Conservation (phyloP, 768 basidiomycete species). For the Mycena rebaudengoi region DNA sequence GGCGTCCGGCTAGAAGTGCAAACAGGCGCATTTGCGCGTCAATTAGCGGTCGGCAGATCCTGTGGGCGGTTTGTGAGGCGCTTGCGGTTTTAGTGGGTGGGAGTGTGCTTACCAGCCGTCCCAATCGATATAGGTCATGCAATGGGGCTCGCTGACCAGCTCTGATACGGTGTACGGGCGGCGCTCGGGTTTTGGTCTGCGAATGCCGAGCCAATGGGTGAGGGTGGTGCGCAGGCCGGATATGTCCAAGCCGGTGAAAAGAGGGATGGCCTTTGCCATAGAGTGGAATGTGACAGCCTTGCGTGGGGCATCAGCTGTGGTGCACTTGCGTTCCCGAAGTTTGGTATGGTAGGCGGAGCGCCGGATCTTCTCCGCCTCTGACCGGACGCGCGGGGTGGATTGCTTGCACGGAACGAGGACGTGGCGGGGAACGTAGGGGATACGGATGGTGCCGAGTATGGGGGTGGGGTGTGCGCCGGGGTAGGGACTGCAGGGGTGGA, state of each 20-base stretch:
- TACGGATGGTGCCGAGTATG: too few species aligned
- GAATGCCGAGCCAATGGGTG: background rate
- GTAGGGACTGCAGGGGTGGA: too few species aligned
- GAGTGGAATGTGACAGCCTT: background rate
- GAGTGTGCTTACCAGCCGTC: background rate
- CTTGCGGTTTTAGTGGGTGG: background rate
- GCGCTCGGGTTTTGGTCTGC: background rate
- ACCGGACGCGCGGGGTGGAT: slow-evolving; percentile 14
- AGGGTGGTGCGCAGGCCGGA: slow-evolving; percentile 57
- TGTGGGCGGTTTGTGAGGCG: background rate
- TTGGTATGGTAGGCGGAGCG: background rate
- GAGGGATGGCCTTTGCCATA: slow-evolving; percentile 15
- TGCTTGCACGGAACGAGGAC: too few species aligned
- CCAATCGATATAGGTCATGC: background rate
- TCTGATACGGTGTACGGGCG: background rate
- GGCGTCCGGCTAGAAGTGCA: background rate
- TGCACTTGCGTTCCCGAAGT: too few species aligned
- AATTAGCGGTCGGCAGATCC: background rate
- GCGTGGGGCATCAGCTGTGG: slow-evolving; percentile 43
- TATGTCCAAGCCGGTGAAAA: slow-evolving; percentile 30
- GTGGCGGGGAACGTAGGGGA: too few species aligned
- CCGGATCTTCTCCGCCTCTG: too few species aligned
- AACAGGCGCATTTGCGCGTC: background rate
- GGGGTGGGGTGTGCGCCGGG: too few species aligned
- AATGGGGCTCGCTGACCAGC: background rate